Base-by-base conservation (phyloP, 2,329 filamentous ascomycete species). In the Penicillium sp. region DNA sequence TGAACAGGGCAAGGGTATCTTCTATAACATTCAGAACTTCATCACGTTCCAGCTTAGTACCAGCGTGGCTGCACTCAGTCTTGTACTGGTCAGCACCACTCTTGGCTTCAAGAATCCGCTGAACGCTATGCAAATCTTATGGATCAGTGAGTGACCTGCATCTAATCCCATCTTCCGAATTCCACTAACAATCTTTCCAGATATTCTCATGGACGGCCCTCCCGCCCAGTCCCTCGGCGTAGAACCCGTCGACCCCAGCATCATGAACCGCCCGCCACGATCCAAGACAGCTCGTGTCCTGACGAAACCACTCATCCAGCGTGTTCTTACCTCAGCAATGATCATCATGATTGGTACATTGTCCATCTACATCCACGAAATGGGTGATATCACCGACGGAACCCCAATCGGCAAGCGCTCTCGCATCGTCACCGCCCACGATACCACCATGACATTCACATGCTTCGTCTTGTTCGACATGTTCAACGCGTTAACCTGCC, bases 21-120 rank as follows among this genome's bases (percentile, higher is more conserved):
- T 99, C 76, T 96, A 94, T 82, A 99, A 99, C 73, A 97, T 99
- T 62, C 94, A 99, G 70, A 99, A 99, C 74, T 99, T 99, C 76
- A 82, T 99, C 60, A 97, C 94, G 0, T 99, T 99, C 76, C 95
- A 99, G 77, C 83, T 99, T 54, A 97, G 92, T 74, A 99, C 94
- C 44, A 97, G 91, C 70, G 94, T 95, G 18, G 94, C 95, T 51
- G 91, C 94, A 57, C 79, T 99, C 62, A 91, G 89, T 54, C 81
- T 99, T 50, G 94, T 99, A 16, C 84, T 99, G 62, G 75, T 99
- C 67, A 97, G 92, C 79, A 97, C 91, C 29, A 88, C 90, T 63
- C 82, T 97, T 58, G 94, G 94, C 36, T 94, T 95, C 77, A 92
- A 91, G 75, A 96, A 94, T 70, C 95, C 94, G 42, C 81, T 99